Evolutionary conservation across 1,284 basidiomycete species (phyloP), one percentile per base, ranked within the genome.

Genomic region (Moesziomyces antarcticus): DNA sequence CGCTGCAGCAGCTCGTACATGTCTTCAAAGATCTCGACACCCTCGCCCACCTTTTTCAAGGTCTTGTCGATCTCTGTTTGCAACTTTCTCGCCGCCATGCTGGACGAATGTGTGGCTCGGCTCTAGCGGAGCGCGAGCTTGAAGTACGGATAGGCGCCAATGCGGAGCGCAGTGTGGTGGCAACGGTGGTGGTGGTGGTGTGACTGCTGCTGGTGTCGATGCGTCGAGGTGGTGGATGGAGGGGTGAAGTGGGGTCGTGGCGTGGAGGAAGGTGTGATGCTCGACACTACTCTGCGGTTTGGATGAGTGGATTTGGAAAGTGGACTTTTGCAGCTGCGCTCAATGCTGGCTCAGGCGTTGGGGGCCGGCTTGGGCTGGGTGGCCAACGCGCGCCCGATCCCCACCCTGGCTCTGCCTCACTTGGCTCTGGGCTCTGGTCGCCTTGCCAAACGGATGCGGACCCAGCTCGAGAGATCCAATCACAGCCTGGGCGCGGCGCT

Each of bases 1-100:
- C 68, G 48, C 50, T 83, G 82, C 22, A 84, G 70, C 52, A 83
- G 83, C 30, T 84, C 83, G 53, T 83, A 82, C 46, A 80, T 73
- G 47, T 75, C 78, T 75, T 84, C 82, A 50, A 84, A 84, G 49
- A 76, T 66, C 59, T 81, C 81, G 60, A 84, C 83, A 37, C 83
- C 83, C 59, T 84, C 82, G 41, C 76, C 72, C 55, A 84, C 80
- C 67, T 78, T 80, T 56, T 84, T 84, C 47, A 84, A 72, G 37
- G 81, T 84, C 57, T 81, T 77, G 71, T 84, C 82, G 58, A 84
- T 82, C 77, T 84, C 82, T 55, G 64, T 78, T 49, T 80, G 78
- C 57, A 83, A 68, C 76, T 83, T 83, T 55, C 81, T 71, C 64
- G 81, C 81, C 49, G 81, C 79, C 81, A 83, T 83, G 18, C 51